Percentiles rank a stretch among this genome's conserved stretches.
These are phyloP conservation scores for Talaromyces amestolkiae DNA, from an alignment of 2,329 filamentous ascomycete genomes.

Conservation along the genomic window DNA sequence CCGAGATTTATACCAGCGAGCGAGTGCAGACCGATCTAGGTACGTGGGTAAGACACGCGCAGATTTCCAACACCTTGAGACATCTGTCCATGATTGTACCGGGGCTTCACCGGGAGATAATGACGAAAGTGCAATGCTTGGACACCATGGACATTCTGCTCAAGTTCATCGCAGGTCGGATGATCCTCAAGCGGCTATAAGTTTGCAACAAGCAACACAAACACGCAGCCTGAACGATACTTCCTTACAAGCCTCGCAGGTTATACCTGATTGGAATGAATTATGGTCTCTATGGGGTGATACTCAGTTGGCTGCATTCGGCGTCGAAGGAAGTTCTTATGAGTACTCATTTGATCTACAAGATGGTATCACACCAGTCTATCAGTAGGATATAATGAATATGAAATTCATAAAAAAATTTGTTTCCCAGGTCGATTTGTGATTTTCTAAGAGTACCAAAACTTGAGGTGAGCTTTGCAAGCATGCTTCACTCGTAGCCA, in stretches of 20 bases:
- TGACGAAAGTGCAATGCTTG: neutral
- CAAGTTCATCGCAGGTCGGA: neutral
- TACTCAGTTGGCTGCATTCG: conserved; percentile 1
- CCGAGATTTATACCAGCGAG: conserved; percentile 22
- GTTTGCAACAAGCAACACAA: conserved; percentile 1
- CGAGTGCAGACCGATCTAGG: conserved; percentile 19
- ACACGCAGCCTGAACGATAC: neutral
- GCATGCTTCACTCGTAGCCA: neutral
- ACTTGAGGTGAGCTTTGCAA: neutral
- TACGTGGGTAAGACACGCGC: conserved; percentile 23
- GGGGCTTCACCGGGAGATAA: neutral
- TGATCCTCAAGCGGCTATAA: neutral
- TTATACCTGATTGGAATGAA: conserved; percentile 7
- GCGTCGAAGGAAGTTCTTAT: conserved; percentile 3
- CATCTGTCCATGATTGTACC: conserved; percentile 22
- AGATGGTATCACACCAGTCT: neutral
- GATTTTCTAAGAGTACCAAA: too few species aligned
- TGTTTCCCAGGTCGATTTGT: too few species aligned
- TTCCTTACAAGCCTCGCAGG: neutral
- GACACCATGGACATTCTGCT: neutral
- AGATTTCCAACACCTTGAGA: conserved; percentile 22
- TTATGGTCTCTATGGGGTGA: conserved; percentile 8
- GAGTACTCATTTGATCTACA: neutral
- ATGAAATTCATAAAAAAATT: neutral
- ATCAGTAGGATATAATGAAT: neutral